Base-by-base conservation (phyloP, 495 filamentous ascomycete genomes). In the Usnea hakonensis region DNA sequence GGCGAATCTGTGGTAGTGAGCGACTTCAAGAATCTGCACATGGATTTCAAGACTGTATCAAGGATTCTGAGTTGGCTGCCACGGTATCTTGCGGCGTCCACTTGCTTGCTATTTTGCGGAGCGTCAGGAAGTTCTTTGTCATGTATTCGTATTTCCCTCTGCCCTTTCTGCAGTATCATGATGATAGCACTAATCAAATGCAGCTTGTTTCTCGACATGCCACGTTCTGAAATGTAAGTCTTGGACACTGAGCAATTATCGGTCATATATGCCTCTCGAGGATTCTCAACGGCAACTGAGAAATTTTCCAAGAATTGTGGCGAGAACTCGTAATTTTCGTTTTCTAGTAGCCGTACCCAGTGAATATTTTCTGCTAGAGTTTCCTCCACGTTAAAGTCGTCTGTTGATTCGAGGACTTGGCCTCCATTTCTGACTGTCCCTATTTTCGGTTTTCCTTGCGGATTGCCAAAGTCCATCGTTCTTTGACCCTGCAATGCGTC, bases 51-150 rank as follows among this genome's bases (percentile, higher is more conserved):
- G 7, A 66, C 64, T 14, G 10, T 40, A 8, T 46, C 54, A 35
- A 70, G 54, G 17, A 70, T 68, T 7, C 17, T 32, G 23, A 68
- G 30, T 41, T 70, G 68, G 19, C 50, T 50, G 6, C 40, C 33
- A 17, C 68, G 68, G 57, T 70, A 70, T 28, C 64, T 60, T n/a
- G 60, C 64, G n/a, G 68, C 68, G 38, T 69, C 55, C 14, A 60
- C 46, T 35, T 69, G 65, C 26, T 61, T 61, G 33, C 48, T 23
- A 28, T 65, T 69, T 21, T 61, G 32, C 38, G 67, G 65, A 36
- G 17, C 55, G 6, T 36, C 23, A 23, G 62, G 62, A 14, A 69
- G 37, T 4, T 57, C 35, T 23, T 28, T 21, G 30, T 64, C 44
- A 46, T 53, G 23, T 19, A 54, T 50, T 9, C 26, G 17, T 17